A percentile compares a stretch with the other conserved stretches of the same genome.
Conservation (phyloP, 345 rosid species). For the Passiflora organensis region DNA sequence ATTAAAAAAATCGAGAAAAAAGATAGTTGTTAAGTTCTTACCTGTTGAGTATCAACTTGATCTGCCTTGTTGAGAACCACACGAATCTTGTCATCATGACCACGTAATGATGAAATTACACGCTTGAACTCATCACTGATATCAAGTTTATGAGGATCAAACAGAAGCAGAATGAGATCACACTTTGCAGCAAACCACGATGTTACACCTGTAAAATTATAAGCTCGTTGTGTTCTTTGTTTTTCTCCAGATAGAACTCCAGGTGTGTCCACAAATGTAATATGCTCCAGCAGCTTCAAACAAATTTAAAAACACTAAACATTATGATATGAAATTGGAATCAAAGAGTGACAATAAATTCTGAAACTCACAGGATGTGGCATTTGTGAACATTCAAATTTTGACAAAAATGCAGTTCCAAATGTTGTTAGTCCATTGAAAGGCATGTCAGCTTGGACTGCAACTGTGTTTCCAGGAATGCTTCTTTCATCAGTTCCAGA, state of each 20-base stretch:
- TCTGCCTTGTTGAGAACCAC: slow-evolving; percentile 96
- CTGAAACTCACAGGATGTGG: slow-evolving; percentile 70
- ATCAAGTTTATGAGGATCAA: slow-evolving; percentile 96
- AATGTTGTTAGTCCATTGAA: slow-evolving; percentile 83
- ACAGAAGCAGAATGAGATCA: slow-evolving; percentile 89
- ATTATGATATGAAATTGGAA: slow-evolving; percentile 7
- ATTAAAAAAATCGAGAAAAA: slow-evolving; percentile 2
- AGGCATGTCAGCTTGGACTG: slow-evolving; percentile 97
- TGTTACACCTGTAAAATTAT: slow-evolving; percentile 87
- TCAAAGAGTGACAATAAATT: slow-evolving; percentile 5
- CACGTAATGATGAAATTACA: slow-evolving; percentile 83
- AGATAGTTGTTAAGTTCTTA: slow-evolving; percentile 16
- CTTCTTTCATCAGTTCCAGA: slow-evolving; percentile 96
- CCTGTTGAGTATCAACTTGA: slow-evolving; percentile 93
- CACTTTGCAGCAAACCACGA: slow-evolving; percentile 99
- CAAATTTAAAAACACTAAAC: slow-evolving; percentile 14
- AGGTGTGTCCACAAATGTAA: slow-evolving; percentile 89
- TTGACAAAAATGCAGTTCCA: slow-evolving; percentile 89
- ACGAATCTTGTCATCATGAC: slow-evolving; percentile 94
- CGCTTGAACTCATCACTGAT: slow-evolving; percentile 97
- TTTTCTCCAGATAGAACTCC: slow-evolving; percentile 96
- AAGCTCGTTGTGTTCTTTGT: slow-evolving; percentile 82
- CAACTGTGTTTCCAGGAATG: slow-evolving; percentile 89
- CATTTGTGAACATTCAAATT: slow-evolving; percentile 97
- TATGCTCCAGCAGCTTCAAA: slow-evolving; percentile 77